Evolutionary conservation across 1,139 yeast species (phyloP).

Genomic region (Nakaseomyces kungkrabaensis): DNA sequence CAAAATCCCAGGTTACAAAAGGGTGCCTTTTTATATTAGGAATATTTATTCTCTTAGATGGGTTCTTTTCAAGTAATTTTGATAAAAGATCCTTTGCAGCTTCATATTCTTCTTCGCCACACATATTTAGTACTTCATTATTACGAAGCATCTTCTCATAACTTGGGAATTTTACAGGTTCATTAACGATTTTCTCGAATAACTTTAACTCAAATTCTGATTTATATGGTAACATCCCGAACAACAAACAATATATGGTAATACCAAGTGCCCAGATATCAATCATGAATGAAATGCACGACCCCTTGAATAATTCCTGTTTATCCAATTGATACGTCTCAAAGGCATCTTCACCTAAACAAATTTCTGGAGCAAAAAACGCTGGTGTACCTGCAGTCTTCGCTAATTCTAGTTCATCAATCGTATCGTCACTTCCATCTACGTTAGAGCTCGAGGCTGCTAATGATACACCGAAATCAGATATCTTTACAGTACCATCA

Average conservation of each 20-base stretch:
- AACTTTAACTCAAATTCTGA: constrained; percentile 83
- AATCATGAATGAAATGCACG: constrained; percentile 43
- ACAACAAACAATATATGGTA: constrained; percentile 77
- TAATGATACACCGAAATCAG: constrained; percentile 95
- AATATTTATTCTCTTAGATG: constrained; percentile 58
- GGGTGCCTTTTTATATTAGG: constrained; percentile 71
- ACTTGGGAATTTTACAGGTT: constrained; percentile 53
- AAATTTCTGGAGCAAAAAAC: constrained; percentile 35
- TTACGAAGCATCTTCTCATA: constrained; percentile 33
- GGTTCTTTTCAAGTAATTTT: constrained; percentile 62
- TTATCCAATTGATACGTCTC: constrained; percentile 13
- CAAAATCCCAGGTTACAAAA: constrained; percentile 36
- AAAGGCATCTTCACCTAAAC: constrained; percentile 24
- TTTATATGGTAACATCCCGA: constrained; percentile 82
- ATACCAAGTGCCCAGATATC: constrained; percentile 98
- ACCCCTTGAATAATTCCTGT: constrained; percentile 28
- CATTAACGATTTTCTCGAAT: constrained; percentile 70
- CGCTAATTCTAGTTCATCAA: constrained; percentile 70
- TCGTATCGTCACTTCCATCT: constrained; percentile 33
- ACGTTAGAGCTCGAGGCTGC: constrained; percentile 49
- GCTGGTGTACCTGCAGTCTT: constrained; percentile 92
- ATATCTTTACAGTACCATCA: constrained; percentile 74
- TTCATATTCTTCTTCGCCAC: constrained; percentile 41
- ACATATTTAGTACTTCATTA: constrained; percentile 23
- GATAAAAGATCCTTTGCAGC: constrained; percentile 58